Base-by-base conservation (phyloP, 495 filamentous ascomycete species). In the Hyaloscypha finlandica region DNA sequence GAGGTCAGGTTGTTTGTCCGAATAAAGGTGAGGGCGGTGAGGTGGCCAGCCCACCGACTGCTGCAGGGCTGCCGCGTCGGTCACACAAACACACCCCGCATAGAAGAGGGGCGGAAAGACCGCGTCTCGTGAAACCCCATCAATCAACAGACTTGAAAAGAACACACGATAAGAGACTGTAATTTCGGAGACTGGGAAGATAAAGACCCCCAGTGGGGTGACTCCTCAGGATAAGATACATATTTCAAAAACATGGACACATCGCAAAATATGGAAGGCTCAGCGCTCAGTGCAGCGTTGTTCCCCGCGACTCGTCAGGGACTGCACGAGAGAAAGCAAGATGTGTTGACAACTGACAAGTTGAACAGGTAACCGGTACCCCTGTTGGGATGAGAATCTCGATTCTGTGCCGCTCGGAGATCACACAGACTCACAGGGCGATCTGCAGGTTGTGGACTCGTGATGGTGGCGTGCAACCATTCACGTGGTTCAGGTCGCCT, bases 131-230 rank as follows among this genome's bases (percentile, higher is more conserved):
- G 53, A 32, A 56, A 56, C 53, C n/a, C 16, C 53, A 56, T 56
- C 53, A 56, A 56, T 56, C n/a, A 56, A 56, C 53, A 56, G 53
- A 5, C 53, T 19, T 16, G 42, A 48, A 48, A 48, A 48, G 11
- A 11, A 6, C 42, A 48, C 42, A 19, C 42, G 42, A 48, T 48
- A 48, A 48, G 16, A 48, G 16, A 12, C 16, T 16, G 11, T 11
- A 48, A 14, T 4, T 4, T 48, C 9, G 16, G 11, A 19, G 42
- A 12, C 42, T 48, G 42, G 6, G 42, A 19, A 48, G 42, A 48
- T 48, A 48, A 48, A 48, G 11, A 48, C 8, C 8, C 9, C 4
- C 8, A 19, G 11, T 48, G 16, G 16, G 42, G 11, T 48, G 42
- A 4, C 8, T 6, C 35, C 8, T 12, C 8, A 48, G 8, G 42